Evolutionary conservation across 176 grass and related monocot species (phyloP).

Genomic region (Oropetium thomaeum): DNA sequence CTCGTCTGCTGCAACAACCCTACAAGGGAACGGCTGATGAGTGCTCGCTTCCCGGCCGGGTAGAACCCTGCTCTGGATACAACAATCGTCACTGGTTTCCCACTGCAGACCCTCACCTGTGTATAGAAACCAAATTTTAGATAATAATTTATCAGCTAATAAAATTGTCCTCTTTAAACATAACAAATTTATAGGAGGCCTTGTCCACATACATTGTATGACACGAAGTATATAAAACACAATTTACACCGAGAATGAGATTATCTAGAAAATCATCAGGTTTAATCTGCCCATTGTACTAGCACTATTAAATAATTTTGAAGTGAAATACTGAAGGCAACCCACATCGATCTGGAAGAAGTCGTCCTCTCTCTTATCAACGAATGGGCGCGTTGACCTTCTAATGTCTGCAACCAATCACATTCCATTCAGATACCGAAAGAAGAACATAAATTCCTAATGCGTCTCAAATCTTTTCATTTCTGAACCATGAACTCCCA

Average conservation of each 20-base stretch:
- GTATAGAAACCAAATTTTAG: background rate
- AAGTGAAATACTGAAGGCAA: background rate
- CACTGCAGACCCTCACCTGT: conserved; percentile 86
- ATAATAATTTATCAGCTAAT: background rate
- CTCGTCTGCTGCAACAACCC: conserved; percentile 78
- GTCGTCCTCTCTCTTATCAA: conserved; percentile 74
- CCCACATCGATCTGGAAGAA: conserved; percentile 98
- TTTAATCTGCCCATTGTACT: background rate
- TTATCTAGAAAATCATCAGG: background rate
- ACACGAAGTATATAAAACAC: background rate
- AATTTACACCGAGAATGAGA: background rate
- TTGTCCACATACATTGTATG: too few species aligned
- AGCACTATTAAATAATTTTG: background rate
- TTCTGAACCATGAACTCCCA: background rate
- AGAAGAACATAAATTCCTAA: background rate
- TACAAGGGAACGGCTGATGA: conserved; percentile 73
- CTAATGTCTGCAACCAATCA: conserved; percentile 63
- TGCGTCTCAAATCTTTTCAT: background rate
- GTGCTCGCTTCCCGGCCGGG: conserved; percentile 62
- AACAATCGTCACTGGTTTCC: conserved; percentile 79
- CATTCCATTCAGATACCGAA: background rate
- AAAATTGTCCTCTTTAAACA: background rate
- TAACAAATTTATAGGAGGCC: background rate
- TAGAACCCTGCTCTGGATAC: conserved; percentile 79
- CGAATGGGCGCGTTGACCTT: conserved; percentile 68